A percentile compares a stretch with the other conserved stretches of the same genome.
These are phyloP conservation scores for Strombidium stylifer DNA, from an alignment of 73 alveolate species.

Conservation along the genomic window DNA sequence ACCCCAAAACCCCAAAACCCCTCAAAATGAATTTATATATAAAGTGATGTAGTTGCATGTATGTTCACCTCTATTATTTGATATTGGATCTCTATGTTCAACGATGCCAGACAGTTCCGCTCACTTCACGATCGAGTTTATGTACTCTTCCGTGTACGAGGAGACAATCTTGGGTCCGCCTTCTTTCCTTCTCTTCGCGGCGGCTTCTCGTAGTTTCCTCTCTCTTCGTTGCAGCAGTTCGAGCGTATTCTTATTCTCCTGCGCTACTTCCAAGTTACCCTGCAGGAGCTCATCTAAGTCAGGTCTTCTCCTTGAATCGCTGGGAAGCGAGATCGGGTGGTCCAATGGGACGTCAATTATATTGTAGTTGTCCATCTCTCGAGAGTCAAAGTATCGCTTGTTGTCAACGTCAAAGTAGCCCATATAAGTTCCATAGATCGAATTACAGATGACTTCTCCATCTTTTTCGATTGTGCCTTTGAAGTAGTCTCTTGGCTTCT, in stretches of 20 bases:
- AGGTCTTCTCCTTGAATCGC: constrained; percentile 74
- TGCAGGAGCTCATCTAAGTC: constrained; percentile 55
- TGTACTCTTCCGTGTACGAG: too few species aligned
- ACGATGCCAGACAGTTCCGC: too few species aligned
- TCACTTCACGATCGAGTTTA: too few species aligned
- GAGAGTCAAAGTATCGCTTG: too few species aligned
- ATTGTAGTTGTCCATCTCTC: background rate
- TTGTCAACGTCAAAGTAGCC: too few species aligned
- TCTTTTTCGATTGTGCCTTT: too few species aligned
- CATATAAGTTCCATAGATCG: constrained; percentile 69
- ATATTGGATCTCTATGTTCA: too few species aligned
- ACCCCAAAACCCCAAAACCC: background rate
- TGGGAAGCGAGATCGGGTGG: constrained; percentile 32
- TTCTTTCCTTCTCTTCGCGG: background rate
- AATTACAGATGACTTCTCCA: constrained; percentile 55
- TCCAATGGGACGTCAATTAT: background rate
- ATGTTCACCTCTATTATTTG: too few species aligned
- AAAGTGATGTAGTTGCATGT: too few species aligned
- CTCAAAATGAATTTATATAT: background rate
- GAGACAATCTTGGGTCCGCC: background rate
- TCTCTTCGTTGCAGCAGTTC: constrained; percentile 56
- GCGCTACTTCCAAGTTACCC: constrained; percentile 85
- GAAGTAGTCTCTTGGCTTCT: constrained; percentile 62
- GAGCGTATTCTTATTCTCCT: constrained; percentile 82
- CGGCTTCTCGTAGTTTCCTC: background rate